phyloP scores from a whole-genome alignment of 148 eudicot species.

The Mesembryanthemum crystallinum region DNA sequence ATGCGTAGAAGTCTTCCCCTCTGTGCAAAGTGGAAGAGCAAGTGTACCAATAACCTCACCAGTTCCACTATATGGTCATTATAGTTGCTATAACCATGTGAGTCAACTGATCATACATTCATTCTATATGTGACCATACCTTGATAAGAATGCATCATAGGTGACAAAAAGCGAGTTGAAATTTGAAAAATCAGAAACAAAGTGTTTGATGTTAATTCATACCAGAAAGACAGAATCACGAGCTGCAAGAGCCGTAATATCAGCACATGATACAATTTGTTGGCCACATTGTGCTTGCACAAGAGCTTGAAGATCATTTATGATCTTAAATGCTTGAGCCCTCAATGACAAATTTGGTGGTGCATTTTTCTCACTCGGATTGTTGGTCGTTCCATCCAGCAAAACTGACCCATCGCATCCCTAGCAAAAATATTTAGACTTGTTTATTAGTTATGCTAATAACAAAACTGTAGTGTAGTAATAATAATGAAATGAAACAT shows the following conservation, averaged over 20 bases:
- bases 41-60: too few relatives aligned
- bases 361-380: conserved; percentile 39
- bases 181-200: not conserved
- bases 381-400: conserved; percentile 40
- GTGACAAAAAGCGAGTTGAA: not conserved
- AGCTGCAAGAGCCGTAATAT: conserved; percentile 50
- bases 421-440: conserved; percentile 16
- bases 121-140: too few relatives aligned
- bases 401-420: conserved; percentile 54
- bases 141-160: too few relatives aligned
- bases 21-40: too few relatives aligned
- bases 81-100: too few relatives aligned
- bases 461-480: too few relatives aligned
- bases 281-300: conserved; percentile 35
- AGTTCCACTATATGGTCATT: too few relatives aligned
- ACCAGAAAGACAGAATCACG: conserved; percentile 44
- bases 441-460: not conserved
- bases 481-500: too few relatives aligned
- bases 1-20: too few relatives aligned
- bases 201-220: not conserved
- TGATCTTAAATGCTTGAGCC: conserved; percentile 31
- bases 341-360: conserved; percentile 41
- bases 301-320: conserved; percentile 36
- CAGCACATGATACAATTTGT: conserved; percentile 49
- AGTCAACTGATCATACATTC: too few relatives aligned